Evolutionary conservation across 2,329 filamentous ascomycete genomes (phyloP), one percentile per base, ranked within the genome.

Genomic region (Colletotrichum agaves): DNA sequence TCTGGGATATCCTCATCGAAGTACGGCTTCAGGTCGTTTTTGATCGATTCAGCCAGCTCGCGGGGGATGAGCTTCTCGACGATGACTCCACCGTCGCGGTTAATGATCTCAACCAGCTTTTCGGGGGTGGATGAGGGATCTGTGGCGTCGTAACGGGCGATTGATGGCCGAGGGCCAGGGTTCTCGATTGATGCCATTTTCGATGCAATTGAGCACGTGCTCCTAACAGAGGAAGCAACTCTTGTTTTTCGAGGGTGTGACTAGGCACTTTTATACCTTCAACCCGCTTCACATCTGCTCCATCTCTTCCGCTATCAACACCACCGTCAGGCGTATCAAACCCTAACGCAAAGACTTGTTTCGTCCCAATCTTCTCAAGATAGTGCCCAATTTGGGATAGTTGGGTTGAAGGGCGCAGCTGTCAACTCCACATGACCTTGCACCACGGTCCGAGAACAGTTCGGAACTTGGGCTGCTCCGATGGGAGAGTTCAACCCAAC

Each of bases 1-100:
- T 81, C 79, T 15, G 73, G 72, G 1, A 69, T 70, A 67, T 81
- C 79, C 3, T 72, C 72, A 61, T 80, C 78, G 37, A 80, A 81
- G 43, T 75, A 69, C 0, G 79, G 75, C 35, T 77, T 77, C 7
- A 81, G 75, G 17, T 82, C 80, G 5, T 62, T 33, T n/a, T 75
- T 75, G 49, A 82, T 79, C 52, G 78, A 75, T 3, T 73, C 71
- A 7, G 75, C 76, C 3, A 81, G 73, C 1, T 75, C 73, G 4
- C 57, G 53, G 1, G 75, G 66, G 39, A 79, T 74, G 11, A 82
- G 72, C 17, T 78, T 77, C 50, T 78, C 75, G 6, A 81, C 74
- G 19, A 80, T 77, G 4, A 81, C 73, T 2, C 76, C 79, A 10
- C 79, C 79, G 33, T 80, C 78, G 19, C 73, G 72, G 50, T 75